Conservation (phyloP, 2,329 filamentous ascomycete species). For the Colletotrichum magnum region DNA sequence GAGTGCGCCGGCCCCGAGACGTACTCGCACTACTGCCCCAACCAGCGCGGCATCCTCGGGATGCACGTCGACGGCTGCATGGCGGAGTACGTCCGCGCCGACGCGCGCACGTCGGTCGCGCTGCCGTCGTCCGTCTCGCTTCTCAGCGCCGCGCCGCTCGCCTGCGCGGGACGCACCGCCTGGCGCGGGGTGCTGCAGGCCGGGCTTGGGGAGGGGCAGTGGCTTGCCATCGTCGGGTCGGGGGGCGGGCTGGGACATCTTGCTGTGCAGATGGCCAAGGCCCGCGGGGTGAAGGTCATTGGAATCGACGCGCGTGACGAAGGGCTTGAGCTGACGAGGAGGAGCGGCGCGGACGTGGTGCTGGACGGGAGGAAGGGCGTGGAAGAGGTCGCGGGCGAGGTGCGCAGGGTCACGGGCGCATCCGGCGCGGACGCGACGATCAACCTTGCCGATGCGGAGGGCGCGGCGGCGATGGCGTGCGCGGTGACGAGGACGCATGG, state of each 20-base stretch:
- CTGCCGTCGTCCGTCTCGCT: conserved; percentile 65
- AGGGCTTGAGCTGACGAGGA: conserved; percentile 61
- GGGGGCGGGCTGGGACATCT: conserved; percentile 79
- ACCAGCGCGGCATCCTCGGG: conserved; percentile 61
- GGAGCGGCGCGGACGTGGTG: conserved; percentile 65
- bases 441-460: conserved; percentile 66
- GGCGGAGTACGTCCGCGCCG: conserved; percentile 68
- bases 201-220: conserved; percentile 67
- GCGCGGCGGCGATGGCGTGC: conserved; percentile 64
- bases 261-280: conserved; percentile 83
- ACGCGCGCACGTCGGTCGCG: conserved; percentile 59
- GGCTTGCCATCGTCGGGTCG: conserved; percentile 80
- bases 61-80: conserved; percentile 68
- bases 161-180: conserved; percentile 68
- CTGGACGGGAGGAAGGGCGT: conserved; percentile 66
- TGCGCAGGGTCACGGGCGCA: conserved; percentile 62
- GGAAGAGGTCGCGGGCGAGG: conserved; percentile 61
- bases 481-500: conserved; percentile 73
- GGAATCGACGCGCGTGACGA: conserved; percentile 77
- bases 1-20: conserved; percentile 66
- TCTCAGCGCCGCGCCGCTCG: conserved; percentile 67
- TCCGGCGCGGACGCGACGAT: conserved; percentile 66
- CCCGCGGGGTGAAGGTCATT: conserved; percentile 81
- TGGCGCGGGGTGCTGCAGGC: conserved; percentile 62
- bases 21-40: conserved; percentile 67